Percentiles rank a stretch among this genome's conserved stretches.
Conservation (phyloP, 2,329 filamentous ascomycete species). For the Sordariomycetes sp. region DNA sequence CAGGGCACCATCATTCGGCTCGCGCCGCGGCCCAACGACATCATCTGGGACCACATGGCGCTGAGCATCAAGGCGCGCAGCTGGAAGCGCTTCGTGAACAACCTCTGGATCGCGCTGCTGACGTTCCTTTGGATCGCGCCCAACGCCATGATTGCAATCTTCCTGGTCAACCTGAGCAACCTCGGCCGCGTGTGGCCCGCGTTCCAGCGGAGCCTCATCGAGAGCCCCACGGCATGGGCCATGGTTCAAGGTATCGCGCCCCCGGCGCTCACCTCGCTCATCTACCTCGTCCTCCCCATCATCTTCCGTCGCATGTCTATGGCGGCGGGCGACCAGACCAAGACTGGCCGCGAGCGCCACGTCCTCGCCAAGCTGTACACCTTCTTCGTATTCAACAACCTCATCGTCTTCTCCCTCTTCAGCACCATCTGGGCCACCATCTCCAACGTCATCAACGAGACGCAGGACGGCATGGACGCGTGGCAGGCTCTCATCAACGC, state of each 20-base stretch:
- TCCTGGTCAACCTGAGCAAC: constrained; percentile 75
- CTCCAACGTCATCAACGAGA: constrained; percentile 46
- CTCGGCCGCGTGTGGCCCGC: constrained; percentile 65
- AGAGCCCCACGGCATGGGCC: constrained; percentile 60
- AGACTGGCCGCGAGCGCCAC: constrained; percentile 83
- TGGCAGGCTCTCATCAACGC: constrained; percentile 57
- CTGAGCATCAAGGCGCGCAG: constrained; percentile 54
- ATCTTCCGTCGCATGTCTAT: constrained; percentile 83
- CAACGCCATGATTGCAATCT: constrained; percentile 89
- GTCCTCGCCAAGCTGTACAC: constrained; percentile 82
- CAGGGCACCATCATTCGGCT: constrained; percentile 64
- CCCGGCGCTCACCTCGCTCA: constrained; percentile 72
- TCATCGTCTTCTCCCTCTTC: constrained; percentile 89
- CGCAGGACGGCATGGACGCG: constrained; percentile 41
- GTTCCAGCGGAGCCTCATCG: constrained; percentile 53
- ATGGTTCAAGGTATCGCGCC: constrained; percentile 85
- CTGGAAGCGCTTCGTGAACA: constrained; percentile 66
- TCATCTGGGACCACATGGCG: constrained; percentile 91
- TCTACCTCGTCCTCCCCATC: constrained; percentile 79
- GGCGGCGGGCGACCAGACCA: constrained; percentile 76
- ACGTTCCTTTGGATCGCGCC: constrained; percentile 82
- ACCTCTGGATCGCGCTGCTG: constrained; percentile 68
- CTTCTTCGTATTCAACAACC: constrained; percentile 96
- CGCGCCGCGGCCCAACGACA: constrained; percentile 76
- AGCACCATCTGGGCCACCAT: constrained; percentile 68